A percentile compares a stretch with the other conserved stretches of the same genome.
Evolutionary conservation across 495 filamentous ascomycete genomes (phyloP).

Genomic region (Thermothielavioides terrestris): DNA sequence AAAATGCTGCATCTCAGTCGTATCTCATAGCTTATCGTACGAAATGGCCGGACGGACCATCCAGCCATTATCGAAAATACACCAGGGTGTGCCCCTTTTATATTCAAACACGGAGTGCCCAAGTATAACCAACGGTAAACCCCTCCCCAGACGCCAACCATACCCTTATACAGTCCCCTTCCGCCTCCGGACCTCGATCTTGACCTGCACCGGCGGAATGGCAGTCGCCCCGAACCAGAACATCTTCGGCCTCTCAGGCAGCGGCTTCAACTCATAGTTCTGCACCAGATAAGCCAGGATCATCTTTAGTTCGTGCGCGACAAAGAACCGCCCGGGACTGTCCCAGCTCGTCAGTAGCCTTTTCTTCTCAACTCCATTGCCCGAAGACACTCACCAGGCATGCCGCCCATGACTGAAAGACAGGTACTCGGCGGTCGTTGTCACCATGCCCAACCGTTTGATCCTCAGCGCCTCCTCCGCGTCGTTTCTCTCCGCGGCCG

Average conservation of each 20-base stretch:
- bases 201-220: constrained; percentile 21
- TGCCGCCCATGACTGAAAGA: constrained; percentile 33
- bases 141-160: too few species aligned
- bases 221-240: constrained; percentile 27
- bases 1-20: too few species aligned
- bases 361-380: background rate
- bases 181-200: constrained; percentile 22
- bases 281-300: constrained; percentile 30
- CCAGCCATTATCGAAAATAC: too few species aligned
- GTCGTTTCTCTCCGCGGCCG: constrained; percentile 6
- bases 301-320: constrained; percentile 37
- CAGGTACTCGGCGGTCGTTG: constrained; percentile 26
- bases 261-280: constrained; percentile 35
- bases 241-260: constrained; percentile 17
- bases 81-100: too few species aligned
- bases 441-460: constrained; percentile 29
- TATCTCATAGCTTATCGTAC: too few species aligned
- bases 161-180: constrained; percentile 13
- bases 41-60: too few species aligned
- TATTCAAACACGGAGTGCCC: too few species aligned
- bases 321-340: constrained; percentile 40
- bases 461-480: constrained; percentile 20
- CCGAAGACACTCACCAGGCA: constrained; percentile 23
- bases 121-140: too few species aligned
- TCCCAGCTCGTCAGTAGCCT: background rate